Conservation (phyloP, 345 rosid species). For the Anastatica hierochuntica region DNA sequence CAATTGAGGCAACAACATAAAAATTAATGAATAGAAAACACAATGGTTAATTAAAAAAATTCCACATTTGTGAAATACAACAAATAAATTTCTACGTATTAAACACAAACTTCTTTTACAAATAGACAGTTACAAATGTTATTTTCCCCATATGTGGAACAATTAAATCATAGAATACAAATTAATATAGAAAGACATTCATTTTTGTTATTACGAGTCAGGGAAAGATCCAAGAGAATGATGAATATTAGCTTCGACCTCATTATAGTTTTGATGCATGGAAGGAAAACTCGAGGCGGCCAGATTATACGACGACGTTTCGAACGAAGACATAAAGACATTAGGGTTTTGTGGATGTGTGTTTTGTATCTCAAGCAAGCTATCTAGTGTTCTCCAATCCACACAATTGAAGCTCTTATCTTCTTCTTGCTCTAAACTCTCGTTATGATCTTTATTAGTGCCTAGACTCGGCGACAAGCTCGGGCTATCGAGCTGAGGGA, state of each 20-base stretch:
- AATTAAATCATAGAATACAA: conserved; percentile 29
- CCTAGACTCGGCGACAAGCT: conserved; percentile 42
- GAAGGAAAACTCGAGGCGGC: too few relatives aligned
- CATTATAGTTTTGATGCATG: conserved; percentile 28
- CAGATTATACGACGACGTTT: conserved; percentile 15
- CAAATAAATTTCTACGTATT: conserved; percentile 6
- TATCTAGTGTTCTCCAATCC: conserved; percentile 65
- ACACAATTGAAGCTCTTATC: conserved; percentile 29
- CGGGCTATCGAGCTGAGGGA: conserved; percentile 69
- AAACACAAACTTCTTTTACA: too few relatives aligned
- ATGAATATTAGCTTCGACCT: conserved; percentile 30
- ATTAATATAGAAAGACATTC: conserved; percentile 5
- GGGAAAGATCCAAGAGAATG: conserved; percentile 58
- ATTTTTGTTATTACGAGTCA: conserved; percentile 31
- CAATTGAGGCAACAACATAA: too few relatives aligned
- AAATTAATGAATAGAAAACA: neutral
- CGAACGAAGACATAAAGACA: conserved; percentile 18
- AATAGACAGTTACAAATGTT: conserved; percentile 23
- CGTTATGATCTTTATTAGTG: conserved; percentile 27
- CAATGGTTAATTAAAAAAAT: neutral
- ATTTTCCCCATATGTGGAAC: conserved; percentile 21
- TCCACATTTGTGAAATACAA: conserved; percentile 25
- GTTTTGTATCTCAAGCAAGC: conserved; percentile 38
- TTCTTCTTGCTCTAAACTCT: conserved; percentile 39
- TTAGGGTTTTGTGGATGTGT: conserved; percentile 17